Conservation (phyloP, 345 rosid genomes). For the Rhizophora mangle region DNA sequence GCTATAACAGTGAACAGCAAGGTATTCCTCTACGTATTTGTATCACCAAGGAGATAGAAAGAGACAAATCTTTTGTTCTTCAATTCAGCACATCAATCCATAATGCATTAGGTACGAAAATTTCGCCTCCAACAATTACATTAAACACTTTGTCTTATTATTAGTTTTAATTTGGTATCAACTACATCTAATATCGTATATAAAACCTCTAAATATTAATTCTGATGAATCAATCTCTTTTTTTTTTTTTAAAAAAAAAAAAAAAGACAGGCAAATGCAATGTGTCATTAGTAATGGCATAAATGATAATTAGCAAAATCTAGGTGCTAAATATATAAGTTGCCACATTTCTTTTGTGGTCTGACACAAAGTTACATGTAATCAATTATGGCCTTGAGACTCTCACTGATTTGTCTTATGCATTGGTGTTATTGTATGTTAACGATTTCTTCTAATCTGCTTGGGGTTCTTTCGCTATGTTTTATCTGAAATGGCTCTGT, state of each 20-base stretch:
- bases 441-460: slow-evolving; percentile 7
- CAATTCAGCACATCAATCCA: too few relatives aligned
- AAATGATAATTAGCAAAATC: slow-evolving; percentile 22
- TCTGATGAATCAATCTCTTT: background rate
- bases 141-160: too few relatives aligned
- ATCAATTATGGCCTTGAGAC: slow-evolving; percentile 13
- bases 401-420: slow-evolving; percentile 18
- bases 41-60: too few relatives aligned
- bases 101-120: too few relatives aligned
- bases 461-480: slow-evolving; percentile 6
- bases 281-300: slow-evolving; percentile 21
- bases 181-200: background rate
- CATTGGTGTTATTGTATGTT: slow-evolving; percentile 21
- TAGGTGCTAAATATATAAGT: slow-evolving; percentile 18
- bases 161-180: too few relatives aligned
- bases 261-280: slow-evolving; percentile 3
- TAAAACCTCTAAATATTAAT: background rate
- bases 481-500: slow-evolving; percentile 40
- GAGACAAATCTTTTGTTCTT: too few relatives aligned
- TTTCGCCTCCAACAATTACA: too few relatives aligned
- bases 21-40: too few relatives aligned
- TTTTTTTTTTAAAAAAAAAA: slow-evolving; percentile 7
- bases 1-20: too few relatives aligned
- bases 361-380: slow-evolving; percentile 18
- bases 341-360: slow-evolving; percentile 27